phyloP scores from a whole-genome alignment of 148 eudicot genomes.

The Nepenthes mirabilis region DNA sequence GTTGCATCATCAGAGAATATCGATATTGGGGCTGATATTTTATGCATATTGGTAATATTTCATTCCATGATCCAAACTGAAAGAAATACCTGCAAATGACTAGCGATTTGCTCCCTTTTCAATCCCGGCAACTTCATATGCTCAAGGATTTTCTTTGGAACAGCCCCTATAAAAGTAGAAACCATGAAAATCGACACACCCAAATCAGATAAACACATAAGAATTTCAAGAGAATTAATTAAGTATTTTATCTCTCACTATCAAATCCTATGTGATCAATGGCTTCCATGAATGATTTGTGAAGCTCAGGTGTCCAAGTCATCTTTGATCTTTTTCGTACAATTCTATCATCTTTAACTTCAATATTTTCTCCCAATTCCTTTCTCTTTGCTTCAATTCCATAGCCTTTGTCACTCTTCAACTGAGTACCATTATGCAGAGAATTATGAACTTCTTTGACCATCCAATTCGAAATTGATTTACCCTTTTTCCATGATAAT shows the following conservation, averaged over 20 bases:
- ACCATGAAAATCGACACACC: neutral
- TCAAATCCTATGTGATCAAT: neutral
- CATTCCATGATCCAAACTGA: too few relatives aligned
- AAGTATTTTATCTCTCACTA: neutral
- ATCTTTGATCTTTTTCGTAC: neutral
- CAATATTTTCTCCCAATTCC: neutral
- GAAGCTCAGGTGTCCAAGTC: neutral
- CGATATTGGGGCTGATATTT: too few relatives aligned
- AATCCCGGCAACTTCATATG: neutral
- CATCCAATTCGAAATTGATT: too few relatives aligned
- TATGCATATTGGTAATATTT: too few relatives aligned
- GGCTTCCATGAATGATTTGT: neutral
- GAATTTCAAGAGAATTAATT: neutral
- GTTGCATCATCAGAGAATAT: too few relatives aligned
- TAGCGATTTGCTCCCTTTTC: too few relatives aligned
- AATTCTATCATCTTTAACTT: neutral
- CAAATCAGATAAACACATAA: neutral
- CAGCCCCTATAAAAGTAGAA: neutral
- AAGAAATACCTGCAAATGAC: too few relatives aligned
- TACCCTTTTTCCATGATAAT: neutral
- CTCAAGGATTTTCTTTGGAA: neutral
- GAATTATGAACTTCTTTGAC: neutral
- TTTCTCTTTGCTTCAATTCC: neutral
- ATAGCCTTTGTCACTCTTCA: neutral
- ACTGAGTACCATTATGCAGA: neutral